phyloP scores from a whole-genome alignment of 2,329 filamentous ascomycete species.

The Colletotrichum liriopes region DNA sequence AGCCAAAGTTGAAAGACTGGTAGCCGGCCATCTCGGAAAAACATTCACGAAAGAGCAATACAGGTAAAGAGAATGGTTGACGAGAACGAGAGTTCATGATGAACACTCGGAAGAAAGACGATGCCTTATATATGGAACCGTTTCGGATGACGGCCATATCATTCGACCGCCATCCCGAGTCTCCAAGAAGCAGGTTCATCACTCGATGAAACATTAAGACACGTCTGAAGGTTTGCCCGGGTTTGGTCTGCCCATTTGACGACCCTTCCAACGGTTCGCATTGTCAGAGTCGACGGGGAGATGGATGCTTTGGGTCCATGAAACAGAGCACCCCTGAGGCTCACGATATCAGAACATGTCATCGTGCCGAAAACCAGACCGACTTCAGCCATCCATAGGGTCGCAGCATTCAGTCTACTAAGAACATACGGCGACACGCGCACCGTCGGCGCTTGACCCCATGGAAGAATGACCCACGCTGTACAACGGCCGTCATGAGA shows the following conservation, averaged over 20 bases:
- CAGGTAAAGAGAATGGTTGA: neutral
- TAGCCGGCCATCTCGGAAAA: conserved; percentile 15
- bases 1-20: conserved; percentile 49
- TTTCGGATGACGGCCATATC: neutral
- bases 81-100: neutral
- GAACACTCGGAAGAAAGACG: neutral
- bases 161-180: neutral
- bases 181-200: neutral
- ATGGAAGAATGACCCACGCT: neutral
- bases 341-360: neutral
- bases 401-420: neutral
- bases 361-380: neutral
- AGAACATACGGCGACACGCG: conserved; percentile 25
- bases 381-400: conserved; percentile 16
- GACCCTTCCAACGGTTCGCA: neutral
- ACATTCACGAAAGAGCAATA: neutral
- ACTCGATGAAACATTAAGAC: neutral
- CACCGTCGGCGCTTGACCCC: conserved; percentile 20
- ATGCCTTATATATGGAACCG: neutral
- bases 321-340: neutral
- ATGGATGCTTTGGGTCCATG: neutral
- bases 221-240: neutral
- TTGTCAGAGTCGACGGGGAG: neutral
- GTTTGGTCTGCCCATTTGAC: neutral
- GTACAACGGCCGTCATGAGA: neutral